Evolutionary conservation across 2,329 filamentous ascomycete species (phyloP), one percentile per base, ranked within the genome.

Genomic region (Curvularia sp.): DNA sequence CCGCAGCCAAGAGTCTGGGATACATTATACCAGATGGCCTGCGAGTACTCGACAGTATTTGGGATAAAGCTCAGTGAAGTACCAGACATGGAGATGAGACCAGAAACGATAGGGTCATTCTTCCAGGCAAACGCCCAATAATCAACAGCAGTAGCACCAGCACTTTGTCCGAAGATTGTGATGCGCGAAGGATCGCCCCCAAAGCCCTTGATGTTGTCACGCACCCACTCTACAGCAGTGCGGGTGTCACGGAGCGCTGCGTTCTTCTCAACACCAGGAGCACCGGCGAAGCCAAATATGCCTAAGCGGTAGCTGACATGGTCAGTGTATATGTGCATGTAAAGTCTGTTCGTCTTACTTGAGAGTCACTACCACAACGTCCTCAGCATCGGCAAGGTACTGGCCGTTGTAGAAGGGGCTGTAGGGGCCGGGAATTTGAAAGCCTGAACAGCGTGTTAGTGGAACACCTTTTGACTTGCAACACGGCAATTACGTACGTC

Each of bases 61-160:
- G 62, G 64, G 42, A 65, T 47, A 47, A 70, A 75, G 57, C 71
- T 72, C 41, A 76, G 65, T 1, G 75, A 79, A 3, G 78, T 82
- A 2, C 83, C 83, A 4, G 83, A 85, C 31, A 79, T 75, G 3
- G 79, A 72, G 55, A 85, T 81, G 9, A 83, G 70, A 3, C 77
- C 82, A 6, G 75, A 68, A n/a, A 79, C 79, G 12, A 86, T 84
- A 6, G 84, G 82, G 26, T 85, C 80, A 0, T 78, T 51, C 7
- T 65, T 64, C 55, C 79, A 83, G 0, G 83, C 79, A 51, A 83
- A 85, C 0, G 79, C 74, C 75, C 79, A 83, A 66, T 80, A 82
- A 60, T 84, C 82, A 0, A 80, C 80, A 0, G 77, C 68, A 5
- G 77, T 71, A 43, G 70, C 72, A 28, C 77, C 77, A n/a, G 77